These are phyloP conservation scores for Scutellaria galericulata DNA, from an alignment of 257 asterid species.

Conservation along the genomic window DNA sequence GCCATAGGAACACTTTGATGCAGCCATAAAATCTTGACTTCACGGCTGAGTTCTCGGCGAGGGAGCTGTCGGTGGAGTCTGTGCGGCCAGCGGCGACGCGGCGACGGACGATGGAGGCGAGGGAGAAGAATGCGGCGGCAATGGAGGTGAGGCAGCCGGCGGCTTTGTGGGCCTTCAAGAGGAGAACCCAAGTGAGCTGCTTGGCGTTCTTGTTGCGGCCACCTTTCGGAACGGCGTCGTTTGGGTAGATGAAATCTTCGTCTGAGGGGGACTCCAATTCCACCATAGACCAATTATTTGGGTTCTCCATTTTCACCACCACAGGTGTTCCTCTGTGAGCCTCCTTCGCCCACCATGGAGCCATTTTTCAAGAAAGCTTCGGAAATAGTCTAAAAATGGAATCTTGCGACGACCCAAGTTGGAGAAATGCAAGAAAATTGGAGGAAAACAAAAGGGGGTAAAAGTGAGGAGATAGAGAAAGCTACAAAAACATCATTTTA, in stretches of 20 bases:
- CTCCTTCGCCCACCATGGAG: slow-evolving; percentile 88
- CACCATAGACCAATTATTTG: slow-evolving; percentile 93
- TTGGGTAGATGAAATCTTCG: slow-evolving; percentile 61
- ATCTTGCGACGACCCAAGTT: neutral
- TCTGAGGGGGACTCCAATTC: slow-evolving; percentile 74
- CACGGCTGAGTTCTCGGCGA: slow-evolving; percentile 39
- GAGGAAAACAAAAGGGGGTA: neutral
- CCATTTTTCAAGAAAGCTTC: slow-evolving; percentile 43
- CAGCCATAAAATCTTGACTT: slow-evolving; percentile 57
- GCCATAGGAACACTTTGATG: slow-evolving; percentile 65
- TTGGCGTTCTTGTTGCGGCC: slow-evolving; percentile 86
- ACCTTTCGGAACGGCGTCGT: slow-evolving; percentile 54
- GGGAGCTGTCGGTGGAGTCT: slow-evolving; percentile 56
- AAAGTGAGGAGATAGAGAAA: slow-evolving; percentile 15
- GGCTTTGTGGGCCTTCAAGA: slow-evolving; percentile 83
- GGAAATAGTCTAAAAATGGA: neutral
- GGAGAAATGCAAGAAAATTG: slow-evolving; percentile 14
- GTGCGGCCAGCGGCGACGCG: slow-evolving; percentile 76
- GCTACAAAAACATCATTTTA: slow-evolving; percentile 47
- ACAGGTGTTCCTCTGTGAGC: slow-evolving; percentile 81
- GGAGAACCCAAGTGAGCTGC: slow-evolving; percentile 92
- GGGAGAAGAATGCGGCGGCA: slow-evolving; percentile 68
- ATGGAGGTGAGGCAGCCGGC: slow-evolving; percentile 81
- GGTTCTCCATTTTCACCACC: slow-evolving; percentile 89
- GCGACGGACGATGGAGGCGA: slow-evolving; percentile 69